Percentiles rank a stretch among this genome's conserved stretches.
Conservation (phyloP, 768 basidiomycete genomes). For the Mycena haematopus region DNA sequence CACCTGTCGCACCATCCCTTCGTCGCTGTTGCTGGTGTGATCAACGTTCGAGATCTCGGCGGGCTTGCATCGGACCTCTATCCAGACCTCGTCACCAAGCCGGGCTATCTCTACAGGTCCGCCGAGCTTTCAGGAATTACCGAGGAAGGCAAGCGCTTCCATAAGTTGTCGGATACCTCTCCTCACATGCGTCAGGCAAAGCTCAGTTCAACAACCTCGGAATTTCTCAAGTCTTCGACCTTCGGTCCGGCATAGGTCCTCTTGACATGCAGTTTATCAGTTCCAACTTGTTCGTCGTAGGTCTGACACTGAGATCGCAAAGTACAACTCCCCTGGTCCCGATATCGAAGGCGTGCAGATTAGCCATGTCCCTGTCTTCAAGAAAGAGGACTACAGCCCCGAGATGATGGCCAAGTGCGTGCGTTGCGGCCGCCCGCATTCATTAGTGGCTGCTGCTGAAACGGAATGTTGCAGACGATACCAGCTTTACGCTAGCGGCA, state of each 20-base stretch:
- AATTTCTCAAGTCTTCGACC: constrained; percentile 73
- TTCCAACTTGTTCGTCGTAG: background rate
- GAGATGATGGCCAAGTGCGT: constrained; percentile 86
- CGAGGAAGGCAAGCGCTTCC: constrained; percentile 58
- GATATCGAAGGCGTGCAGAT: constrained; percentile 68
- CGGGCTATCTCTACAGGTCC: constrained; percentile 65
- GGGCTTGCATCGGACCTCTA: constrained; percentile 55
- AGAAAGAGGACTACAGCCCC: constrained; percentile 80
- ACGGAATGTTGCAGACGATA: constrained; percentile 55
- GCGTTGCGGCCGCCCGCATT: constrained; percentile 38
- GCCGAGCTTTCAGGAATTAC: constrained; percentile 78
- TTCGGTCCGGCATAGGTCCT: constrained; percentile 55
- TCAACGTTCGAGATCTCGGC: constrained; percentile 79
- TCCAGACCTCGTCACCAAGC: constrained; percentile 60
- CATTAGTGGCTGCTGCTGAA: constrained; percentile 33
- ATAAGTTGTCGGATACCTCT: background rate
- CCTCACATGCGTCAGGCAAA: constrained; percentile 53
- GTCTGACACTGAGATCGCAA: constrained; percentile 73
- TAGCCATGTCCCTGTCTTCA: constrained; percentile 68
- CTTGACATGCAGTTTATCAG: too few relatives aligned
- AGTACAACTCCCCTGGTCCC: constrained; percentile 72
- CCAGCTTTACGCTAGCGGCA: constrained; percentile 79
- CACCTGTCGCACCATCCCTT: constrained; percentile 75
- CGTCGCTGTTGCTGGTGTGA: constrained; percentile 71
- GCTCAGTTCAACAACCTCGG: constrained; percentile 63